Evolutionary conservation across 106 monocot genomes (phyloP).

Genomic region (Vanilla planifolia): DNA sequence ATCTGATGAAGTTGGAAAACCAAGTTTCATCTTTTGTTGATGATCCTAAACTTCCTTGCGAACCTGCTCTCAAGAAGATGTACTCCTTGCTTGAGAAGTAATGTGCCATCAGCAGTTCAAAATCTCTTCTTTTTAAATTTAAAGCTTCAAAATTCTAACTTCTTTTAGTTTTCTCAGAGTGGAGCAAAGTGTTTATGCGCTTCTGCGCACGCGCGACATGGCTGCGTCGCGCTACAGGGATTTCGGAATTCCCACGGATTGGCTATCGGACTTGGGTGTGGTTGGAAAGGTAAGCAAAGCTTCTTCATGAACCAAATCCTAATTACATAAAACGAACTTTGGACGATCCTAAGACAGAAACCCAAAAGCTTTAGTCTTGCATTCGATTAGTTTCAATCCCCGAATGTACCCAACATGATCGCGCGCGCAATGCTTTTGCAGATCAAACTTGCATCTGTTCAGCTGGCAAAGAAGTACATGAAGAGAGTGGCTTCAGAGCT

Average conservation of each 20-base stretch:
- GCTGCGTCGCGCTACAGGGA: constrained; percentile 76
- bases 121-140: not conserved
- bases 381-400: not conserved
- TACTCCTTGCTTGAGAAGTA: constrained; percentile 90
- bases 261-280: constrained; percentile 74
- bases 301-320: not conserved
- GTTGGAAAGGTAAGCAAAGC: constrained; percentile 71
- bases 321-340: not conserved
- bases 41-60: constrained; percentile 69
- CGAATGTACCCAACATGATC: not conserved
- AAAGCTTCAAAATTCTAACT: not conserved
- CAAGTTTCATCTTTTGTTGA: constrained; percentile 60
- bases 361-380: too few species aligned
- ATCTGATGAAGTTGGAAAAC: constrained; percentile 73
- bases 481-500: constrained; percentile 85
- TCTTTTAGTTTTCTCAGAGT: constrained; percentile 30
- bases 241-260: constrained; percentile 80
- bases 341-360: not conserved
- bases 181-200: constrained; percentile 90
- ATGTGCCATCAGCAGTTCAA: constrained; percentile 5
- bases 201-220: constrained; percentile 84
- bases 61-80: constrained; percentile 89
- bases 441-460: constrained; percentile 90
- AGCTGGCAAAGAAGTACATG: constrained; percentile 95
- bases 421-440: constrained; percentile 13